Evolutionary conservation across 2,329 filamentous ascomycete genomes (phyloP).

Genomic region (Chrysosporium keratinophilum): DNA sequence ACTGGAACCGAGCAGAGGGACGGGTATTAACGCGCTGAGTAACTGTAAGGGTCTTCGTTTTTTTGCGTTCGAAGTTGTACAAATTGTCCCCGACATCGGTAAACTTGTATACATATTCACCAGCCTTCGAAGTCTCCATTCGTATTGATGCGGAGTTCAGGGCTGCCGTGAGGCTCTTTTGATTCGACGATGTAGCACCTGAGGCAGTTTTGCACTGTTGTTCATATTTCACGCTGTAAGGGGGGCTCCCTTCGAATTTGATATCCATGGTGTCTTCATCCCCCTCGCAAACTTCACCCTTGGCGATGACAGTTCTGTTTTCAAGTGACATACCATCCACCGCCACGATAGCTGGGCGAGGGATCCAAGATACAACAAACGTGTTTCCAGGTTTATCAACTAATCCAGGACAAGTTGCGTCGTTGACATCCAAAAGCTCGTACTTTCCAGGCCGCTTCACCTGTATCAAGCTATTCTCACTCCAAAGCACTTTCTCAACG

Average conservation of each 20-base stretch:
- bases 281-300: slow-evolving; percentile 82
- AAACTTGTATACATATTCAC: slow-evolving; percentile 79
- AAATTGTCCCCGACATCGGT: slow-evolving; percentile 71
- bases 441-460: slow-evolving; percentile 63
- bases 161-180: slow-evolving; percentile 65
- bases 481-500: slow-evolving; percentile 40
- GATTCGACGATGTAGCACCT: slow-evolving; percentile 54
- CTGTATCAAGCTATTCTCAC: slow-evolving; percentile 58
- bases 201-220: slow-evolving; percentile 60
- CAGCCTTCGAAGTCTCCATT: slow-evolving; percentile 76
- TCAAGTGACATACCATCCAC: slow-evolving; percentile 42
- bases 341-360: slow-evolving; percentile 61
- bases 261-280: slow-evolving; percentile 86
- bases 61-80: slow-evolving; percentile 62
- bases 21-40: slow-evolving; percentile 76
- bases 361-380: slow-evolving; percentile 78
- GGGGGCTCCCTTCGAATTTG: slow-evolving; percentile 65
- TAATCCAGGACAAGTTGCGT: slow-evolving; percentile 70
- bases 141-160: slow-evolving; percentile 66
- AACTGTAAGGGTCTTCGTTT: slow-evolving; percentile 57
- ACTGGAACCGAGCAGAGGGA: slow-evolving; percentile 69
- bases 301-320: slow-evolving; percentile 50
- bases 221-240: slow-evolving; percentile 74
- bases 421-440: slow-evolving; percentile 64
- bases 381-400: slow-evolving; percentile 62